Conservation (phyloP, 148 eudicot genomes). For the Rhododendron ferrugineum region DNA sequence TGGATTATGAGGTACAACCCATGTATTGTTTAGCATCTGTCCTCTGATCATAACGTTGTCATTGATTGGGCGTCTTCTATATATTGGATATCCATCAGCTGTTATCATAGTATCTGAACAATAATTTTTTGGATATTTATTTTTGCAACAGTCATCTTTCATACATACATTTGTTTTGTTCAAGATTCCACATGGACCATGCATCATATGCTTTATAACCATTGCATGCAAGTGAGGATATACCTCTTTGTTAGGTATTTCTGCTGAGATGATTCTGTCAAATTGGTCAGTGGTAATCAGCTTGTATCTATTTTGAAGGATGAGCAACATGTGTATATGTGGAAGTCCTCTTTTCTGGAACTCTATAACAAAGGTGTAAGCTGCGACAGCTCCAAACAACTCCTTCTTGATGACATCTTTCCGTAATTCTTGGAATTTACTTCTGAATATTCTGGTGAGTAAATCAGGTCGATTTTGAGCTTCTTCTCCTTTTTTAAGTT, state of each 20-base stretch:
- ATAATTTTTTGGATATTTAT: no score
- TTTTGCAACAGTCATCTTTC: not conserved
- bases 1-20: not conserved
- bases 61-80: no score
- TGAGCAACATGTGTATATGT: not conserved
- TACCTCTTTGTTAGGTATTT: not conserved
- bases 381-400: not conserved
- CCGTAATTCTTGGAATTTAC: no score
- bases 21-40: no score
- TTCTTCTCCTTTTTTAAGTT: no score
- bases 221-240: not conserved
- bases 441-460: no score
- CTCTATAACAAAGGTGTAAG: not conserved
- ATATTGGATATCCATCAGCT: not conserved
- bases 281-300: not conserved
- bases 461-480: no score
- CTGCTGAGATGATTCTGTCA: not conserved
- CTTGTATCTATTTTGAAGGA: no score
- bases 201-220: not conserved
- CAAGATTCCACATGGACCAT: not conserved
- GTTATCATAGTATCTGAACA: rapidly evolving
- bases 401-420: no score
- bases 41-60: no score
- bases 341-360: not conserved
- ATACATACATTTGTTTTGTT: not conserved